Percentiles rank a stretch among this genome's conserved stretches.
phyloP scores from a whole-genome alignment of 352 stramenopile species.

The Phytopythium cucurbitacearum region DNA sequence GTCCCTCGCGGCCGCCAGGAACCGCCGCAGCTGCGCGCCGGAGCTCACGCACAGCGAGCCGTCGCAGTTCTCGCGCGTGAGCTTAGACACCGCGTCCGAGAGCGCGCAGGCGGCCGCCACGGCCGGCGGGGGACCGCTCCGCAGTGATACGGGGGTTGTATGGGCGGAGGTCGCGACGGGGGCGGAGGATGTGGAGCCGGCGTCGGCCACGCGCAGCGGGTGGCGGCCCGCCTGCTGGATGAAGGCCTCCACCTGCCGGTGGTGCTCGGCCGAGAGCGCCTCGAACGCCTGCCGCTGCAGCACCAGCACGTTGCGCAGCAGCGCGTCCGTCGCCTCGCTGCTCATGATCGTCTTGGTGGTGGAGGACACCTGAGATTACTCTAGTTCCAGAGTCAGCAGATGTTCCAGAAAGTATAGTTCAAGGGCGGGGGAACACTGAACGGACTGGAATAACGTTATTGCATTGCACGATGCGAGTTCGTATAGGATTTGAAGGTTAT shows the following conservation, averaged over 20 bases:
- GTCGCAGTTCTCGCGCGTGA: constrained; percentile 40
- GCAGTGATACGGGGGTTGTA: constrained; percentile 26
- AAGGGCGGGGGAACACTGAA: no score
- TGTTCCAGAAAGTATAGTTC: no score
- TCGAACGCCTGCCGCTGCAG: constrained; percentile 49
- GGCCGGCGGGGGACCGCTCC: constrained; percentile 14
- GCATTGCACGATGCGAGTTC: no score
- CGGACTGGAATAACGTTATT: no score
- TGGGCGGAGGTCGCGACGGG: constrained; percentile 1
- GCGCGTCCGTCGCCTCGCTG: constrained; percentile 6
- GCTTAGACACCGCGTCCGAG: constrained; percentile 31
- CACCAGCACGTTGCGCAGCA: constrained; percentile 57
- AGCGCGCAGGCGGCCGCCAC: constrained; percentile 28
- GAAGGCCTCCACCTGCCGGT: constrained; percentile 66
- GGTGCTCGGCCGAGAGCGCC: constrained; percentile 40
- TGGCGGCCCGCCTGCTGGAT: constrained; percentile 49
- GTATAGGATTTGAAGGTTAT: no score
- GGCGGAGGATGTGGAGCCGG: not conserved
- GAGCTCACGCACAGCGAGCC: constrained; percentile 27
- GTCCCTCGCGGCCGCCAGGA: constrained; percentile 30
- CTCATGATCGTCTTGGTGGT: no score
- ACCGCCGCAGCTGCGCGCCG: constrained; percentile 26
- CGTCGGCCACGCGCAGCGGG: constrained; percentile 31
- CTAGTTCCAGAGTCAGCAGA: no score
- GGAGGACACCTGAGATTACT: no score